phyloP scores from a whole-genome alignment of 768 basidiomycete species.

The Suillus cothurnatus region DNA sequence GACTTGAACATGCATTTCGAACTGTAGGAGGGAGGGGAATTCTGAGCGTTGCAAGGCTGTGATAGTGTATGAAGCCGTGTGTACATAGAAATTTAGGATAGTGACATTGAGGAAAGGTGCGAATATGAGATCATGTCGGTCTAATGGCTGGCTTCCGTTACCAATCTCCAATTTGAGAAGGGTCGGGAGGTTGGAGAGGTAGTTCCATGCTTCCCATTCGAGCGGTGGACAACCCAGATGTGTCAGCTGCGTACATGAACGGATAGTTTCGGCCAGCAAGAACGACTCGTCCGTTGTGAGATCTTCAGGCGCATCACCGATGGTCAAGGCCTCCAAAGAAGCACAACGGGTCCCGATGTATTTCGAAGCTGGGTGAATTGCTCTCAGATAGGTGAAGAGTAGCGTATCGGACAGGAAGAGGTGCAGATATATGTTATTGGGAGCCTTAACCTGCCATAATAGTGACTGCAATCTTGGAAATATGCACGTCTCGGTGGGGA shows the following conservation, averaged over 20 bases:
- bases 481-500: background rate
- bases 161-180: background rate
- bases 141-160: background rate
- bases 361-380: background rate
- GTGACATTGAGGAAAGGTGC: background rate
- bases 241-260: background rate
- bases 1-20: background rate
- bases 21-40: background rate
- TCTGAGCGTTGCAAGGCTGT: background rate
- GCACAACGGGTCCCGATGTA: background rate
- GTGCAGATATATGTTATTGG: background rate
- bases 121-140: background rate
- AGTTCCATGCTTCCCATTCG: background rate
- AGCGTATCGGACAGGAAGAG: background rate
- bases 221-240: background rate
- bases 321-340: background rate
- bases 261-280: background rate
- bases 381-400: background rate
- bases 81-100: background rate
- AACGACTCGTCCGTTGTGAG: background rate
- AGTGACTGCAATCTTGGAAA: background rate
- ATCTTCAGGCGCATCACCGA: background rate
- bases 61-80: background rate
- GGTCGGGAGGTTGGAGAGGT: background rate
- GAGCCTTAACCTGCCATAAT: background rate